phyloP scores from a whole-genome alignment of 768 basidiomycete species.

The Rhodotorula taiwanensis region DNA sequence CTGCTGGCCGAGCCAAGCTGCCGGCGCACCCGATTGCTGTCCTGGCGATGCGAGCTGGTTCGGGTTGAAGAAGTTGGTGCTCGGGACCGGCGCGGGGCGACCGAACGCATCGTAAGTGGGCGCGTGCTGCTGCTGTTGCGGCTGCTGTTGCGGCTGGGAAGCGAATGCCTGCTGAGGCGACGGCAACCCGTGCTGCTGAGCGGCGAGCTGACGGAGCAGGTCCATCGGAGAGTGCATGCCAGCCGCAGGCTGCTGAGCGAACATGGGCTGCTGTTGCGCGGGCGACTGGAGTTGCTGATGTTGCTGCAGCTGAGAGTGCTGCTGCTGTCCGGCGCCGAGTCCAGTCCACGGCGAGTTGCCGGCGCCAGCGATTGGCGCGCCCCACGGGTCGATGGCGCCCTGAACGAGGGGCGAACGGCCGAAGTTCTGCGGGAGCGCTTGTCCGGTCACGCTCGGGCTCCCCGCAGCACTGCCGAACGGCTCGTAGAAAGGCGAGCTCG shows the following conservation, averaged over 20 bases:
- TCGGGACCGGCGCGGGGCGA: slow-evolving; percentile 15
- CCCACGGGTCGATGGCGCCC: slow-evolving; percentile 34
- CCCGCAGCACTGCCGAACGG: slow-evolving; percentile 23
- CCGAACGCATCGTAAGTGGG: slow-evolving; percentile 17
- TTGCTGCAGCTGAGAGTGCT: slow-evolving; percentile 7
- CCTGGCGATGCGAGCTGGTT: slow-evolving; percentile 14
- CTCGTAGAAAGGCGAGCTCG: slow-evolving; percentile 19
- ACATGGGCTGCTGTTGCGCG: background rate
- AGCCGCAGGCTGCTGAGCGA: slow-evolving; percentile 2
- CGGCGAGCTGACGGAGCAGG: slow-evolving; percentile 27
- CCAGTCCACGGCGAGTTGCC: slow-evolving; percentile 1
- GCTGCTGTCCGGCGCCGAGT: background rate
- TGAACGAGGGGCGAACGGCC: slow-evolving; percentile 7
- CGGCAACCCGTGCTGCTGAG: background rate
- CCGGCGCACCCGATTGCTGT: background rate
- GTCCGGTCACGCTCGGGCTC: slow-evolving; percentile 19
- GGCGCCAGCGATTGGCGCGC: slow-evolving; percentile 18
- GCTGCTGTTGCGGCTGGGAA: slow-evolving; percentile 2
- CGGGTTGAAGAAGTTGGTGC: slow-evolving; percentile 26
- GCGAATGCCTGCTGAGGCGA: background rate
- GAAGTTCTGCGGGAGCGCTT: slow-evolving; percentile 13
- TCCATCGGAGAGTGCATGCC: slow-evolving; percentile 18
- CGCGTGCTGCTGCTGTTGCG: slow-evolving; percentile 4
- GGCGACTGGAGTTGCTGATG: background rate
- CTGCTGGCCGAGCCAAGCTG: slow-evolving; percentile 29